A percentile compares a stretch with the other conserved stretches of the same genome.
Conservation (phyloP, 1,284 basidiomycete species). For the Coniferiporia weirii region DNA sequence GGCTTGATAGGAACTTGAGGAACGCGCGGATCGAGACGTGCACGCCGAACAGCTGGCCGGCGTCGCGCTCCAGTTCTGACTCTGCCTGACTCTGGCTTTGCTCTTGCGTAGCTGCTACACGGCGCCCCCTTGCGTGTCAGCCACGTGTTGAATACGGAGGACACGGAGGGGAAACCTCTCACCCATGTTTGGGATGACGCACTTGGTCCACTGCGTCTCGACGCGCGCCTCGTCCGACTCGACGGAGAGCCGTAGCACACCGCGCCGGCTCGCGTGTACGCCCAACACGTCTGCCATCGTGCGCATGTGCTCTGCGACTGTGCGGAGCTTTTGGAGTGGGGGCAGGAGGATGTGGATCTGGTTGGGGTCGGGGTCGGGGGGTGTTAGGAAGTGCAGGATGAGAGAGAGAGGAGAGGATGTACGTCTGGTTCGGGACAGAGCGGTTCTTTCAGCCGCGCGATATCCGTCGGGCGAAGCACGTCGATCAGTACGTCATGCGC, state of each 20-base stretch:
- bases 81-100: slow-evolving; percentile 26
- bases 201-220: slow-evolving; percentile 78
- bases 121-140: neutral
- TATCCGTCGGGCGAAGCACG: slow-evolving; percentile 69
- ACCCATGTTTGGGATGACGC: slow-evolving; percentile 67
- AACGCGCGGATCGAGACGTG: slow-evolving; percentile 72
- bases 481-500: slow-evolving; percentile 73
- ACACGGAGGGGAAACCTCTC: neutral
- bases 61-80: slow-evolving; percentile 38
- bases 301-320: slow-evolving; percentile 70
- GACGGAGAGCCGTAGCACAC: slow-evolving; percentile 63
- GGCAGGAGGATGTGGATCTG: slow-evolving; percentile 84
- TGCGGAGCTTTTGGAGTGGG: slow-evolving; percentile 70
- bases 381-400: neutral
- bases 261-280: slow-evolving; percentile 62
- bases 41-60: slow-evolving; percentile 57
- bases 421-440: slow-evolving; percentile 88
- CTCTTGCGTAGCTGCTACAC: slow-evolving; percentile 19
- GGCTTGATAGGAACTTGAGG: slow-evolving; percentile 78
- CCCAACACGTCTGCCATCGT: slow-evolving; percentile 74
- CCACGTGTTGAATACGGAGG: neutral
- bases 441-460: slow-evolving; percentile 72
- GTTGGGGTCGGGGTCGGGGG: neutral
- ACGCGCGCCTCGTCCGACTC: slow-evolving; percentile 66
- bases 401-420: slow-evolving; percentile 23